A percentile compares a stretch with the other conserved stretches of the same genome.
phyloP scores from a whole-genome alignment of 2,329 filamentous ascomycete species.

The Rhinocladiella mackenziei region DNA sequence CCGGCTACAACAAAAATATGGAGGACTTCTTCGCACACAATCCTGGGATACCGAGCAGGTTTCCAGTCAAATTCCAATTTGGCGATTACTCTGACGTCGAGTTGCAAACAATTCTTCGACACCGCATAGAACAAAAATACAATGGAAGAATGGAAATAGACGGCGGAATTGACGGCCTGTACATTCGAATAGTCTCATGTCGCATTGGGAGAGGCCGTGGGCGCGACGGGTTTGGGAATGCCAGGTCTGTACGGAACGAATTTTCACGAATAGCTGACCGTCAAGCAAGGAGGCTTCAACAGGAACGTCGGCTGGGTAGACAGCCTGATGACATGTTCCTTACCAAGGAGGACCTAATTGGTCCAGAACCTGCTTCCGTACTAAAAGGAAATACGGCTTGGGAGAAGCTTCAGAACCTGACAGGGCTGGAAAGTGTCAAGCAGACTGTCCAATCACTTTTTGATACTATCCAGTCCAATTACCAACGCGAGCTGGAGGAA shows the following conservation, averaged over 20 bases:
- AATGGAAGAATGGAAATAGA: conserved; percentile 56
- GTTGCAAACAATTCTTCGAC: conserved; percentile 57
- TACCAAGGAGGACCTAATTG: conserved; percentile 66
- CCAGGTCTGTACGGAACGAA: conserved; percentile 62
- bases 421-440: conserved; percentile 62
- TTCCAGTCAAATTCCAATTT: conserved; percentile 64
- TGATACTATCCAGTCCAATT: conserved; percentile 62
- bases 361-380: conserved; percentile 58
- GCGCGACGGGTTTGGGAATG: conserved; percentile 68
- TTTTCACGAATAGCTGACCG: conserved; percentile 53
- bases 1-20: conserved; percentile 71
- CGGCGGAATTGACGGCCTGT: conserved; percentile 57
- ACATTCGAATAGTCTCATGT: conserved; percentile 58
- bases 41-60: conserved; percentile 64
- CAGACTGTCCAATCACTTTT: conserved; percentile 55
- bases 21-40: conserved; percentile 73
- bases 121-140: conserved; percentile 55
- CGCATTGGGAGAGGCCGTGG: conserved; percentile 61
- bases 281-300: conserved; percentile 55
- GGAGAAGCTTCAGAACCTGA: conserved; percentile 54
- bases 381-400: conserved; percentile 55
- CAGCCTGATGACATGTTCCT: conserved; percentile 57
- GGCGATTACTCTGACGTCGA: conserved; percentile 65
- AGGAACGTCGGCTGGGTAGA: conserved; percentile 42
- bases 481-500: conserved; percentile 61